Conservation (phyloP, 1,284 basidiomycete genomes). For the Phlebopus sp. region DNA sequence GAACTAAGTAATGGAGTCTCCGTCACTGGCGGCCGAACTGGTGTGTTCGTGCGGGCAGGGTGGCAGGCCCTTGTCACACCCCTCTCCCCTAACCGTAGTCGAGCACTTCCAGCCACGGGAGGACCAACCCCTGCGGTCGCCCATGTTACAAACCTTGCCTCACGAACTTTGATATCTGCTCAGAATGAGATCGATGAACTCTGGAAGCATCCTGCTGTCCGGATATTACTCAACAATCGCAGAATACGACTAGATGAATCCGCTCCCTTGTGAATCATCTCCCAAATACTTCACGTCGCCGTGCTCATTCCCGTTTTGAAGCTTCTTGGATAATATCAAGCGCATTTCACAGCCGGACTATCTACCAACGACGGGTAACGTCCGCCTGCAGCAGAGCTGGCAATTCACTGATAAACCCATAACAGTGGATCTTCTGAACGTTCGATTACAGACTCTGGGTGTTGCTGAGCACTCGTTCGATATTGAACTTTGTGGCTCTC, state of each 20-base stretch:
- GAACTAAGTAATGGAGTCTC: constrained; percentile 65
- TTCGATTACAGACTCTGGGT: constrained; percentile 74
- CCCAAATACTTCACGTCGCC: background rate
- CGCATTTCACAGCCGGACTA: constrained; percentile 69
- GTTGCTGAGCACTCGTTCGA: constrained; percentile 74
- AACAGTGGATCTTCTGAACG: constrained; percentile 72
- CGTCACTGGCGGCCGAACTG: constrained; percentile 53
- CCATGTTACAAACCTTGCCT: constrained; percentile 50
- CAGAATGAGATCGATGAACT: constrained; percentile 55
- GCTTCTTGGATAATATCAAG: constrained; percentile 64
- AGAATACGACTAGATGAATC: constrained; percentile 71
- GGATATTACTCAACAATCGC: constrained; percentile 49
- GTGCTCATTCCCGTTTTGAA: constrained; percentile 28
- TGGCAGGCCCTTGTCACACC: constrained; percentile 61
- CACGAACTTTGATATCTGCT: constrained; percentile 47
- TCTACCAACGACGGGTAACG: constrained; percentile 60
- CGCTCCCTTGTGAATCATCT: constrained; percentile 60
- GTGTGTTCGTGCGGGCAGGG: constrained; percentile 63
- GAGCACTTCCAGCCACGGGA: constrained; percentile 37
- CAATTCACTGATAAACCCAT: constrained; percentile 3
- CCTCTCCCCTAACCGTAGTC: constrained; percentile 39
- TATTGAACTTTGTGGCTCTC: constrained; percentile 56
- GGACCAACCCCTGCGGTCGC: constrained; percentile 35
- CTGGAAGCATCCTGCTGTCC: constrained; percentile 68
- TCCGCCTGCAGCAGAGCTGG: constrained; percentile 1